Conservation (phyloP, 805 yeast species). For the Torulaspora delbrueckii region DNA sequence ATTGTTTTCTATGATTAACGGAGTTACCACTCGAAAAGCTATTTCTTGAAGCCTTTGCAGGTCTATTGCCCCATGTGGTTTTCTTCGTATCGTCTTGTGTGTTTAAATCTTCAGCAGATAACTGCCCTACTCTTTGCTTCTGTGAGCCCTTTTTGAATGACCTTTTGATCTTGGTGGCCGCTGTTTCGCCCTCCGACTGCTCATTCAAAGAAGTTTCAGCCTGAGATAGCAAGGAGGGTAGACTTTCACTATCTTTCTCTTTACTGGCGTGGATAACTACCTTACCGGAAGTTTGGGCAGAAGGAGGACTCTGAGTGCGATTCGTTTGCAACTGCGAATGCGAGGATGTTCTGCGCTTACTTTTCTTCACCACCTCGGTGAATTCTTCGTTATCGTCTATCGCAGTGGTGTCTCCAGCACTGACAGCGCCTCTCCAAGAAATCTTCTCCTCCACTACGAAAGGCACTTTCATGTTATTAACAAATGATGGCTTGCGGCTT, state of each 20-base stretch:
- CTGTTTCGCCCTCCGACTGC: constrained; percentile 1
- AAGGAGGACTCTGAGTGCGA: neutral
- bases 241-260: constrained; percentile 2
- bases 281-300: constrained; percentile 8
- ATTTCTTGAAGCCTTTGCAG: neutral
- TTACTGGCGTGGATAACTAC: constrained; percentile 17
- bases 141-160: constrained; percentile 29
- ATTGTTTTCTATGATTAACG: constrained; percentile 4
- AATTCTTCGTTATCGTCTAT: constrained; percentile 19
- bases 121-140: constrained; percentile 24
- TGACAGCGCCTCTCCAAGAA: constrained; percentile 3
- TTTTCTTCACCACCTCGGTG: constrained; percentile 17
- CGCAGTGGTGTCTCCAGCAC: constrained; percentile 7
- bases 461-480: neutral
- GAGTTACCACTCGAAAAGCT: neutral
- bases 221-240: constrained; percentile 17
- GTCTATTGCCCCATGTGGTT: constrained; percentile 24
- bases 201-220: neutral
- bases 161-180: constrained; percentile 13
- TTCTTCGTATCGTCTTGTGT: constrained; percentile 8
- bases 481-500: constrained; percentile 6
- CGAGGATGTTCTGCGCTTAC: constrained; percentile 15
- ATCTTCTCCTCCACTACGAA: neutral
- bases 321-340: neutral
- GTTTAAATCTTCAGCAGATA: constrained; percentile 1